Percentiles rank a stretch among this genome's conserved stretches.
phyloP scores from a whole-genome alignment of 1,284 basidiomycete genomes.

The Ustilago sp. region DNA sequence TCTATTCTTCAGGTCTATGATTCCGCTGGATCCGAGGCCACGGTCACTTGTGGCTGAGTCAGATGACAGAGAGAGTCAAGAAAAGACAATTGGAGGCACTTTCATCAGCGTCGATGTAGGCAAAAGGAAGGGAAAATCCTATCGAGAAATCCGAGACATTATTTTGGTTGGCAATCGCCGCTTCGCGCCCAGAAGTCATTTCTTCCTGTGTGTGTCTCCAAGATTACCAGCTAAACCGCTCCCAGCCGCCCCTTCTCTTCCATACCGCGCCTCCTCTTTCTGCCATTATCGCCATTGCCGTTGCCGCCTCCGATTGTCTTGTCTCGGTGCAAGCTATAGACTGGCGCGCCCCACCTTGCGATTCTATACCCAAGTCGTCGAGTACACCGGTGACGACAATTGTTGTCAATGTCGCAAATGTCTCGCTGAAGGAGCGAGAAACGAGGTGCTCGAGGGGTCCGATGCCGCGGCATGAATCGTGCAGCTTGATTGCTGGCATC shows the following conservation, averaged over 20 bases:
- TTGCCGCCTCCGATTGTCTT: background rate
- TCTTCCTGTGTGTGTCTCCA: background rate
- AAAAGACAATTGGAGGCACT: background rate
- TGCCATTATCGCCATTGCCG: background rate
- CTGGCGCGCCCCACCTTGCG: no score
- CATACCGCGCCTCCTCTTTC: background rate
- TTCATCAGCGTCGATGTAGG: background rate
- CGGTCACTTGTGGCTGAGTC: background rate
- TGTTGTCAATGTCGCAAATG: background rate
- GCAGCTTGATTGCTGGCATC: background rate
- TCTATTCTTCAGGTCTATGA: background rate
- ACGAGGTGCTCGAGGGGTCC: background rate
- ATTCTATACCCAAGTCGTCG: no score
- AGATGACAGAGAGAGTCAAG: background rate
- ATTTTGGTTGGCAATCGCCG: constrained; percentile 4
- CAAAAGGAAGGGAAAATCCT: background rate
- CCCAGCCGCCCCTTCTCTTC: background rate
- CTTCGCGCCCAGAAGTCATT: constrained; percentile 6
- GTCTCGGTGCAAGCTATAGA: no score
- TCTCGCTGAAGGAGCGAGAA: background rate
- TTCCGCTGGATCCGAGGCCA: background rate
- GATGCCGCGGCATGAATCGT: constrained; percentile 1
- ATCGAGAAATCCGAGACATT: background rate
- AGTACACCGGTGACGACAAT: background rate
- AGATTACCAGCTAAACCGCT: background rate